Conservation (phyloP, 225 moss, liverwort and hornwort genomes). For the Marchantia polymorpha region DNA sequence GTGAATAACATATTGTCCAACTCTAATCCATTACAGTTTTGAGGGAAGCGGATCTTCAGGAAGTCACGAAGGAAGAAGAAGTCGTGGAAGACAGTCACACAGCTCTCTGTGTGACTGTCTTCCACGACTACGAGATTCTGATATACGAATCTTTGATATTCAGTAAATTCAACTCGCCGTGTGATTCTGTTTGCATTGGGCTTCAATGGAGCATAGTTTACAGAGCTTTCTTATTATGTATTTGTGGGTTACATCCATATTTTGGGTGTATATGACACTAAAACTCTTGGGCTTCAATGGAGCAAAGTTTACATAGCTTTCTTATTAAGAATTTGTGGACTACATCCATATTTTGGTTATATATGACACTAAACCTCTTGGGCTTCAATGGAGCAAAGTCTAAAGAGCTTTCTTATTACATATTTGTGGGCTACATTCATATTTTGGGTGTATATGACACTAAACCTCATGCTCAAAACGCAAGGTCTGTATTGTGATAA, state of each 20-base stretch:
- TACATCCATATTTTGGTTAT: too few relatives aligned
- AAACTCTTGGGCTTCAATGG: too few relatives aligned
- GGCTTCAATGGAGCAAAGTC: too few relatives aligned
- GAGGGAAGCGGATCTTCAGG: slow-evolving; percentile 12
- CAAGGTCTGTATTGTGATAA: background rate
- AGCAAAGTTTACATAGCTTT: too few relatives aligned
- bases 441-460: too few relatives aligned
- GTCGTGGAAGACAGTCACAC: too few relatives aligned
- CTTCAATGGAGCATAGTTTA: background rate
- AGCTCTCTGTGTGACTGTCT: slow-evolving; percentile 1
- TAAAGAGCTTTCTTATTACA: too few relatives aligned
- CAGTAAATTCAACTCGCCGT: slow-evolving; percentile 11
- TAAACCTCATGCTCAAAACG: background rate
- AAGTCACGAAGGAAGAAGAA: slow-evolving; percentile 15
- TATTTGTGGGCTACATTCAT: too few relatives aligned
- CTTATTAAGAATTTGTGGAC: too few relatives aligned
- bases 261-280: background rate
- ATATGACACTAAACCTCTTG: too few relatives aligned
- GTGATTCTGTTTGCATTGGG: slow-evolving; percentile 1
- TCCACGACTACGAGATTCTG: slow-evolving; percentile 12
- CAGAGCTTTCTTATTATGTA: background rate
- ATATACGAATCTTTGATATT: slow-evolving; percentile 21
- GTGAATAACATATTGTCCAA: background rate
- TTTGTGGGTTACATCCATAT: background rate
- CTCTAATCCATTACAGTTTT: background rate